phyloP scores from a whole-genome alignment of 768 basidiomycete genomes.

The Lactarius quietus region DNA sequence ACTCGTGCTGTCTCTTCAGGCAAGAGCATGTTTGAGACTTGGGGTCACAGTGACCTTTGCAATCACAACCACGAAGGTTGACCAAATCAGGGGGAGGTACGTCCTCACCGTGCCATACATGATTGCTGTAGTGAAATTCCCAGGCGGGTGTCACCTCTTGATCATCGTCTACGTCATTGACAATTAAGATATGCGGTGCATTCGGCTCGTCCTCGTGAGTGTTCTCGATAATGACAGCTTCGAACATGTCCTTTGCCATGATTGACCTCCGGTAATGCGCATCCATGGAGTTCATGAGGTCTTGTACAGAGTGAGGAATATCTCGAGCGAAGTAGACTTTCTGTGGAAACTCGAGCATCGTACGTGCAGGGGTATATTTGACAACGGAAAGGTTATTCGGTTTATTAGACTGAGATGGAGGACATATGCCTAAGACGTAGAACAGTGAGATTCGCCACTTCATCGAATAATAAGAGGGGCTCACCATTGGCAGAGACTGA shows the following conservation, averaged over 20 bases:
- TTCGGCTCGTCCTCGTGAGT: constrained; percentile 63
- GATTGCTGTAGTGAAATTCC: constrained; percentile 87
- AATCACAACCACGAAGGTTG: constrained; percentile 64
- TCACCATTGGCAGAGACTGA: not conserved
- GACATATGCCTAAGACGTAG: not conserved
- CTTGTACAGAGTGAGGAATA: constrained; percentile 61
- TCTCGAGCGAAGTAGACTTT: constrained; percentile 40
- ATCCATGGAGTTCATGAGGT: constrained; percentile 57
- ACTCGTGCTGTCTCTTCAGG: constrained; percentile 50
- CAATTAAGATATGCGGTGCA: constrained; percentile 63
- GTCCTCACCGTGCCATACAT: constrained; percentile 67
- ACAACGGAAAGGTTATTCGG: constrained; percentile 14
- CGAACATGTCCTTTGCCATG: constrained; percentile 53
- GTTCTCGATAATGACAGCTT: constrained; percentile 61
- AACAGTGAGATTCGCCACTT: not conserved
- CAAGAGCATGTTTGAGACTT: constrained; percentile 72
- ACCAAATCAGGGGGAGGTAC: constrained; percentile 63
- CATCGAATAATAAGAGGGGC: not conserved
- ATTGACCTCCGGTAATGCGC: constrained; percentile 39
- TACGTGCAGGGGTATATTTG: constrained; percentile 19
- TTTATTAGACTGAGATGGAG: not conserved
- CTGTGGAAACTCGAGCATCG: constrained; percentile 25
- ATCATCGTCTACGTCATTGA: constrained; percentile 58
- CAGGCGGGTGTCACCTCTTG: constrained; percentile 66
- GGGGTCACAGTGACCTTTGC: constrained; percentile 72